Evolutionary conservation across 148 eudicot species (phyloP).

Genomic region (Rhododendron mucronatum): DNA sequence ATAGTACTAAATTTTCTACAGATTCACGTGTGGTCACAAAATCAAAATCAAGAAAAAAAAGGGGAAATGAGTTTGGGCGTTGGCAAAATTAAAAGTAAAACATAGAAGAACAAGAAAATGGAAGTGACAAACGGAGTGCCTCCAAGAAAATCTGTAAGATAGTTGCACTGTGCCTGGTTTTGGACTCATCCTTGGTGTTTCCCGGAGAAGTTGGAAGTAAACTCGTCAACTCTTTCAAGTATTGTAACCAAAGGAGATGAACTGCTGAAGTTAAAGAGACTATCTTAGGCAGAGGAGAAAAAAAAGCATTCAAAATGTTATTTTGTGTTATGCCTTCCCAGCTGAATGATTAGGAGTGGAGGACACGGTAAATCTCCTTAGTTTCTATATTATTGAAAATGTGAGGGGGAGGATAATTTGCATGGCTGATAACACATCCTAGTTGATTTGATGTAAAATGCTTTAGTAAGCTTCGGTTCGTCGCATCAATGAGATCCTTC

Average conservation of each 20-base stretch:
- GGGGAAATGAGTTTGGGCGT: background rate
- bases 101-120: background rate
- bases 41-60: background rate
- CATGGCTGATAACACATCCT: background rate
- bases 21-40: background rate
- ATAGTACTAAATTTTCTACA: background rate
- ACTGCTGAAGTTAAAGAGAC: background rate
- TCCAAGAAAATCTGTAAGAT: background rate
- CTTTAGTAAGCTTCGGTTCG: background rate
- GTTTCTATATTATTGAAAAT: background rate
- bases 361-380: background rate
- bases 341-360: background rate
- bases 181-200: background rate
- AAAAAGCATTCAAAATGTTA: background rate
- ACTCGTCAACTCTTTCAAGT: background rate
- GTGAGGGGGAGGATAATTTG: background rate
- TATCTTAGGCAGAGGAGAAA: background rate
- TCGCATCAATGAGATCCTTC: background rate
- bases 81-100: background rate
- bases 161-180: background rate
- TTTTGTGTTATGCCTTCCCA: background rate
- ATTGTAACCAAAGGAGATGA: background rate
- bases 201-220: background rate
- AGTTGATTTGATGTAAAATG: background rate
- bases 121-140: background rate